Evolutionary conservation across 805 yeast genomes (phyloP), one percentile per base, ranked within the genome.

Genomic region (Hanseniaspora lachancei): DNA sequence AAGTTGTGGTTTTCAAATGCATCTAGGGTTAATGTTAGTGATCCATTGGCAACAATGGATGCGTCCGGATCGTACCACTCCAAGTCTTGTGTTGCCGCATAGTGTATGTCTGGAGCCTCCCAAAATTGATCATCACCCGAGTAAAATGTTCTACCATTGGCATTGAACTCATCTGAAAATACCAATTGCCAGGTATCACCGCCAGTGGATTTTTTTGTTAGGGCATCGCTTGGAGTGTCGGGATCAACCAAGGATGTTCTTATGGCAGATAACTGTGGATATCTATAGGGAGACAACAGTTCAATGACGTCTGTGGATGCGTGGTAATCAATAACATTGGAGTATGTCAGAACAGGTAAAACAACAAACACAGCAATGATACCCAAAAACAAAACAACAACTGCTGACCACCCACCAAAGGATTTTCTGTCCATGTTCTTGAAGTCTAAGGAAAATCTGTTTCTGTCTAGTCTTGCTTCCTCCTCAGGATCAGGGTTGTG

Each of bases 61-160:
- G 96, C 96, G 66, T 89, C 96, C 0, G 97, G 97, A 58, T 81
- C 83, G 69, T 89, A 89, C 96, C 96, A 89, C 72, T 89, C 97
- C 64, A 88, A 75, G 73, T 89, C 97, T 57, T 77, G 71, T 6
- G 97, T 89, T 24, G 95, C 95, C 55, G 77, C 89, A 68, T 89
- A 89, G 67, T 88, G 80, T 38, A 89, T 62, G 69, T 89, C 87
- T 2, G 82, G 86, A 3, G 88, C 96, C 46, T 84, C 78, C 84
- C 91, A 89, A 65, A 85, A 88, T 68, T 86, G 96, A 66, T 89
- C 96, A 66, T 89, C 96, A 46, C 91, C 93, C 9, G 79, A 84
- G 67, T 87, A 89, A 66, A 89, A 89, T 3, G 95, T 83, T 63
- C 97, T 76, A 9, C 97, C 97, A 58, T 84, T 93, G 15, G 79